Evolutionary conservation across 164 flowering plant genomes (phyloP), one percentile per base, ranked within the genome.

Genomic region (Magnolia changhungtana): DNA sequence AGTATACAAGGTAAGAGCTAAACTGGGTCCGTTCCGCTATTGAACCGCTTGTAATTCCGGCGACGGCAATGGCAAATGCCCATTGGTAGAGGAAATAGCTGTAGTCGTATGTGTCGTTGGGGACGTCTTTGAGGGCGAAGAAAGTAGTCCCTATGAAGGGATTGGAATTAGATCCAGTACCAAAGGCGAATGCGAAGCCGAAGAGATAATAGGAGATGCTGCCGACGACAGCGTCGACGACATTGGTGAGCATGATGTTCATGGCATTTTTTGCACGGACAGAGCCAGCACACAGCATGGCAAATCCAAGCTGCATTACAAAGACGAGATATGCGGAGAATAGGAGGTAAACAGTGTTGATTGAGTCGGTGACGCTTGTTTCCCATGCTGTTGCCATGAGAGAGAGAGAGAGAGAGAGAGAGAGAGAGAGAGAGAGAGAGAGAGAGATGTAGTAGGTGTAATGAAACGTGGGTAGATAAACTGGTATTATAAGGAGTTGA

Each of bases 11-110:
- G 76, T 92, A 92, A 0, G 97, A 85, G 24, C 83, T 80, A 80
- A 92, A 92, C 45, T 92, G 97, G 20, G 97, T 92, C 7, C 97
- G 79, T 78, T 92, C 97, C 0, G 97, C 97, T 1, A 92, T 87
- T 11, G 97, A 92, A 21, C 97, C 97, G 49, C 97, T 92, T 6
- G 92, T 90, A 50, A 89, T 90, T 2, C 96, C 93, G 0, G 93
- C 91, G 3, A 86, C 97, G 0, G 94, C 97, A 2, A 90, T 92
- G 49, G 93, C 97, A 31, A 90, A 92, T 51, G 94, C 94, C 94
- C 92, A 89, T 19, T 92, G 93, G 74, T 85, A 90, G n/a, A 90
- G 89, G 59, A 90, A 92, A 83, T 78, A 90, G 69, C 85, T 85
- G 76, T 90, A 92, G 77, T 89, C 94, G 21, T 78, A 83, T 2